Evolutionary conservation across 2,329 filamentous ascomycete species (phyloP).

Genomic region (Cordyceps pruinosa): DNA sequence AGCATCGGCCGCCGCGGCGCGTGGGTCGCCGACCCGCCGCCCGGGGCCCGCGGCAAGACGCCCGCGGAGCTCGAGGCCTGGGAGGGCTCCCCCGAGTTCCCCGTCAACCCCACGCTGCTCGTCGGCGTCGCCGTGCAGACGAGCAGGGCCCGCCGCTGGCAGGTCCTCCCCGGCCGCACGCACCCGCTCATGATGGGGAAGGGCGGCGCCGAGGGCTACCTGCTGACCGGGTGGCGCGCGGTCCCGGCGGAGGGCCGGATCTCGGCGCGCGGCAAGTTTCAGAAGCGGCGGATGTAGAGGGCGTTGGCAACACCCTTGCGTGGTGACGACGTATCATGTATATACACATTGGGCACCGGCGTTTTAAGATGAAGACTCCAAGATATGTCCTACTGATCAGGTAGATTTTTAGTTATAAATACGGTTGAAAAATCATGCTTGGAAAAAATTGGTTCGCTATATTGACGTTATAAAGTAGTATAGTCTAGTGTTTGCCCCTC

Average conservation of each 20-base stretch:
- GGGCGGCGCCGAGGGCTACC: slow-evolving; percentile 82
- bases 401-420: no score
- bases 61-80: slow-evolving; percentile 47
- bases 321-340: neutral
- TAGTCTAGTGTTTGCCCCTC: slow-evolving; percentile 1
- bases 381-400: no score
- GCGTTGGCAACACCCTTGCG: neutral
- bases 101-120: slow-evolving; percentile 77
- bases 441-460: slow-evolving; percentile 15
- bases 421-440: no score
- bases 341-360: neutral
- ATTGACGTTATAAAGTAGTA: slow-evolving; percentile 18
- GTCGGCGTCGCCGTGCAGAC: slow-evolving; percentile 77
- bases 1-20: slow-evolving; percentile 72
- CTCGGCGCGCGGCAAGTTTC: slow-evolving; percentile 73
- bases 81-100: slow-evolving; percentile 66
- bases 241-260: slow-evolving; percentile 73
- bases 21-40: slow-evolving; percentile 53
- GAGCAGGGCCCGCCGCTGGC: slow-evolving; percentile 71
- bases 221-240: slow-evolving; percentile 79
- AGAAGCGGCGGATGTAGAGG: slow-evolving; percentile 55
- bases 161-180: slow-evolving; percentile 84
- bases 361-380: no score
- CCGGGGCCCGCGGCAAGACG: slow-evolving; percentile 35
- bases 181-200: slow-evolving; percentile 89